Percentiles rank a stretch among this genome's conserved stretches.
Evolutionary conservation across 116 monocot species (phyloP).

Genomic region (Iris pallida): DNA sequence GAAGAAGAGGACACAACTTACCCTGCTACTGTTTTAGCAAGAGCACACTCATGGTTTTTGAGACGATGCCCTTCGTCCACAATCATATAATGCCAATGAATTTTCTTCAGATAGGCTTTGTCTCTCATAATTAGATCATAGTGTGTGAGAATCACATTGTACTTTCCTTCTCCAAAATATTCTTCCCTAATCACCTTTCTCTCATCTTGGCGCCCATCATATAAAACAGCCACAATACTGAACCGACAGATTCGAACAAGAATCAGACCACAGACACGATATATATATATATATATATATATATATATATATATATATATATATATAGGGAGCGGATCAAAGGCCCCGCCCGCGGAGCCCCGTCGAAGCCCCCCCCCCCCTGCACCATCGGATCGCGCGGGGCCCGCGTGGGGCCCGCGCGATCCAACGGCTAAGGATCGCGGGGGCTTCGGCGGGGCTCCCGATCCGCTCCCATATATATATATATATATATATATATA

Average conservation of each 20-base stretch:
- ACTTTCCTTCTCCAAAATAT: constrained; percentile 68
- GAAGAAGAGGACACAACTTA: constrained; percentile 25
- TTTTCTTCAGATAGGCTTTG: constrained; percentile 81
- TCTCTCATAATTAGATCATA: constrained; percentile 98
- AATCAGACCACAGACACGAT: background rate
- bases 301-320: background rate
- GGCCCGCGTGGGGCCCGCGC: no score
- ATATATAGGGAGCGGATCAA: no score
- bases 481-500: no score
- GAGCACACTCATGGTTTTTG: constrained; percentile 97
- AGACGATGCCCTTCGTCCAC: constrained; percentile 98
- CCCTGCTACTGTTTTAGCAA: constrained; percentile 83
- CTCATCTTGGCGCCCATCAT: constrained; percentile 94
- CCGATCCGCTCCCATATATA: no score
- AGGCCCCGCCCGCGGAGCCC: no score
- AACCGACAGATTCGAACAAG: background rate
- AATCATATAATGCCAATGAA: constrained; percentile 95
- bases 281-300: background rate
- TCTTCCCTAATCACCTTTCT: constrained; percentile 90
- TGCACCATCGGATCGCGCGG: no score
- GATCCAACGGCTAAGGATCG: no score
- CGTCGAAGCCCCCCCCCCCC: no score
- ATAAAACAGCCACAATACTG: constrained; percentile 80
- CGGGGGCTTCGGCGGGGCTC: no score
- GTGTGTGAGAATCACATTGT: constrained; percentile 91